Evolutionary conservation across 352 stramenopile species (phyloP).

Genomic region (Globisporangium cederbergense): DNA sequence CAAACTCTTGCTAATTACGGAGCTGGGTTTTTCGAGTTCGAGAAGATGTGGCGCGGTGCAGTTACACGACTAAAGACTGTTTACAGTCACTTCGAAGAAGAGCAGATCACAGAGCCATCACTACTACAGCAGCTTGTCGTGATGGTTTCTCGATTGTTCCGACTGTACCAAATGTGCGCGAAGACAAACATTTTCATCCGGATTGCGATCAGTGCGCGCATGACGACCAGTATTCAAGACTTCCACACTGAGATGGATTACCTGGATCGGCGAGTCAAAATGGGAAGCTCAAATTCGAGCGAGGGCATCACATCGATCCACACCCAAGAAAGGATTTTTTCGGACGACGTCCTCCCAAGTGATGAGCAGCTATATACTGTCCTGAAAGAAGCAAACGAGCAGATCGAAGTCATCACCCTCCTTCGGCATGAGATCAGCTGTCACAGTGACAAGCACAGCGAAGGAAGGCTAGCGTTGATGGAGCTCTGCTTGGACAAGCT

Average conservation of each 20-base stretch:
- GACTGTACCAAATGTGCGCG: conserved; percentile 4
- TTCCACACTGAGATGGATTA: conserved; percentile 13
- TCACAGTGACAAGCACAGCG: conserved; percentile 12
- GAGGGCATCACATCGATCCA: background rate
- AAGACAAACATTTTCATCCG: conserved; percentile 6
- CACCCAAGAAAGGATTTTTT: conserved; percentile 2
- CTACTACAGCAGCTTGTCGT: conserved; percentile 5
- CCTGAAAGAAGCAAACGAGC: background rate
- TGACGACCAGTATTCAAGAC: conserved; percentile 5
- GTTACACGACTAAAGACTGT: conserved; percentile 1
- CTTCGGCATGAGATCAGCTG: conserved; percentile 9
- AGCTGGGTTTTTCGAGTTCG: conserved; percentile 2
- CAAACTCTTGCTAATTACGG: background rate
- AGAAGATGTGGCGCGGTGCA: conserved; percentile 5
- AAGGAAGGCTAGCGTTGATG: conserved; percentile 6
- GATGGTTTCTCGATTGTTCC: conserved; percentile 5
- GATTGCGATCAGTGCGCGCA: background rate
- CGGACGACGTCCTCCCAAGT: background rate
- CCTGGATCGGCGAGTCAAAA: conserved; percentile 2
- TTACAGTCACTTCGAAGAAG: conserved; percentile 3
- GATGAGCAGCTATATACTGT: conserved; percentile 5
- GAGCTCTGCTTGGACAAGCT: conserved; percentile 7
- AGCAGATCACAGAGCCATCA: background rate
- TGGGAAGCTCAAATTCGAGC: background rate
- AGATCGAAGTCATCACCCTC: conserved; percentile 7